Evolutionary conservation across 2,329 filamentous ascomycete genomes (phyloP), one percentile per base, ranked within the genome.

Genomic region (Apiospora rasikravindrae): DNA sequence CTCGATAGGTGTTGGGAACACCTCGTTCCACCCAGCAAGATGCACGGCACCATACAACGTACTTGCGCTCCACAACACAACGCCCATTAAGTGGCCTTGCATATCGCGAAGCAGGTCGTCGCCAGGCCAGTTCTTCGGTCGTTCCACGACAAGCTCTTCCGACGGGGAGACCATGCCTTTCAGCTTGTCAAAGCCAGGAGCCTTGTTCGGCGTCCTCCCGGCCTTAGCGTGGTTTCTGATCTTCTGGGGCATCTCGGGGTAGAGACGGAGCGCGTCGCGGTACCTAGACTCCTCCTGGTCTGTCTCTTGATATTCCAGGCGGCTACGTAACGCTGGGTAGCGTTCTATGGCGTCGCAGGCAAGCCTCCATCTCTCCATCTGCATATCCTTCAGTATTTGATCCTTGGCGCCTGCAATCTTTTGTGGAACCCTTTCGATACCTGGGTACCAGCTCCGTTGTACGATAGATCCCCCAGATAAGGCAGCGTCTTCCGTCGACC

Each of bases 1-100:
- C 57, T 80, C 79, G 3, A 71, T 37, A 4, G 44, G 37, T 16
- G 73, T 75, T 0, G 77, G 76, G 67, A 79, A 80, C 67, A 78
- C 73, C 29, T 78, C 75, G 33, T 78, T 75, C 77, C 77, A 80
- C 10, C 75, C 77, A 1, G 75, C 73, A 11, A 76, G 67, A 64
- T 79, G 79, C 4, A 79, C 57, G 29, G 61, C 66, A 26, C 72
- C 70, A 24, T 72, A 71, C 5, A 26, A n/a, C 19, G 29, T 44
- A 45, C 61, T 73, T 11, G 69, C 70, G 7, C 67, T 33, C 72
- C 72, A 73, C 22, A 73, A 53, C 11, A 72, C 66, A 40, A 73
- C 70, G 26, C 70, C 70, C 33, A 73, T 47, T 4, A 73, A 40
- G 24, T 67, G 72, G 1, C 71, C 69, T 22, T 70, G 53, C 57